A percentile compares a stretch with the other conserved stretches of the same genome.
Evolutionary conservation across 306 rosid species (phyloP).

Genomic region (Erythrophleum fordii): DNA sequence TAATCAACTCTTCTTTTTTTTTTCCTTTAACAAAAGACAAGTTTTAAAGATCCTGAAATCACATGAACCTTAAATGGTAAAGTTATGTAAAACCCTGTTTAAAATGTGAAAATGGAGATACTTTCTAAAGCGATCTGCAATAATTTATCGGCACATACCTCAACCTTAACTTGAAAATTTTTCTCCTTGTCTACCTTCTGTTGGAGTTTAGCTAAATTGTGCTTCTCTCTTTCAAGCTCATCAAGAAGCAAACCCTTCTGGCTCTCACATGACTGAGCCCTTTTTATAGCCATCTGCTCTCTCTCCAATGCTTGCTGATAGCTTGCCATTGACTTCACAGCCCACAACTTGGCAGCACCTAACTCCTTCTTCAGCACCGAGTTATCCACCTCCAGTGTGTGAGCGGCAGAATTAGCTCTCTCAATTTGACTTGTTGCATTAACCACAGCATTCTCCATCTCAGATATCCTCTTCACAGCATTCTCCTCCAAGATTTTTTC

Average conservation of each 20-base stretch:
- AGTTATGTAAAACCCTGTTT: conserved; percentile 32
- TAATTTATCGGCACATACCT: conserved; percentile 54
- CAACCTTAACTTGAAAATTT: conserved; percentile 42
- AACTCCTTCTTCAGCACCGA: conserved; percentile 51
- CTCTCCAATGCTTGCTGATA: conserved; percentile 53
- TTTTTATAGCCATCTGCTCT: conserved; percentile 49
- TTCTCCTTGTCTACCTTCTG: conserved; percentile 52
- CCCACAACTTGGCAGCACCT: conserved; percentile 48
- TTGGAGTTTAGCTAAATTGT: conserved; percentile 44
- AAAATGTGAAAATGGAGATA: neutral
- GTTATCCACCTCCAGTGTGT: conserved; percentile 49
- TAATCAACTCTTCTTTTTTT: neutral
- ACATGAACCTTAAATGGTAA: conserved; percentile 10
- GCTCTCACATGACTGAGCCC: conserved; percentile 53
- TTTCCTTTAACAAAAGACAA: neutral
- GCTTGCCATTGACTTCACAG: conserved; percentile 43
- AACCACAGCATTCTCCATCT: conserved; percentile 61
- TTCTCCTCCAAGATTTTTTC: conserved; percentile 53
- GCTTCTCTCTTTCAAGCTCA: conserved; percentile 57
- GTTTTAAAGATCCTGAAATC: neutral
- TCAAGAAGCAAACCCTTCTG: conserved; percentile 49
- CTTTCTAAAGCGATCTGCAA: neutral
- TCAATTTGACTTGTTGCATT: conserved; percentile 51
- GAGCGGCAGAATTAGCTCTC: conserved; percentile 42
- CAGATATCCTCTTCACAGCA: conserved; percentile 59